phyloP scores from a whole-genome alignment of 2,329 filamentous ascomycete genomes.

The Penicillium sp. region DNA sequence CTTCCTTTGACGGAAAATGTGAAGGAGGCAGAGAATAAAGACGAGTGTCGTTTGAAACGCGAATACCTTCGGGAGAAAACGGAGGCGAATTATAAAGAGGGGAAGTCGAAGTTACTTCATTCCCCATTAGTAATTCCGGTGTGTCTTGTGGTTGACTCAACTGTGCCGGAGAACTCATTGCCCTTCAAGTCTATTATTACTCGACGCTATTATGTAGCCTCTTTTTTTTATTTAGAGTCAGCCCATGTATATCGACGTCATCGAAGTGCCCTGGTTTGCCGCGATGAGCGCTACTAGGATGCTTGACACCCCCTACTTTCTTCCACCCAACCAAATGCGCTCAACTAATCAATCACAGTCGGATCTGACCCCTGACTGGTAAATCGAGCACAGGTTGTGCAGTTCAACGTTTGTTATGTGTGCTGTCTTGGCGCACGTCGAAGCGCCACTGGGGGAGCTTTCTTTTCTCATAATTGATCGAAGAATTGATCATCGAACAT shows the following conservation, averaged over 20 bases:
- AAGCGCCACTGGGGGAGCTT: neutral
- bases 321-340: neutral
- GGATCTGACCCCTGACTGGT: neutral
- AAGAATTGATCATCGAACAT: neutral
- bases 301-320: slow-evolving; percentile 11
- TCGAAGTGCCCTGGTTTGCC: neutral
- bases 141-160: slow-evolving; percentile 1
- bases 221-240: neutral
- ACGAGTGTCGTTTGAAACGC: neutral
- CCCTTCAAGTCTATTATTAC: neutral
- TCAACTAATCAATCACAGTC: neutral
- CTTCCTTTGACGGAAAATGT: neutral
- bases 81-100: slow-evolving; percentile 4
- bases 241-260: slow-evolving; percentile 11
- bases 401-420: neutral
- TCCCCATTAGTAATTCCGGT: slow-evolving; percentile 16
- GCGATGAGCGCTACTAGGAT: slow-evolving; percentile 3
- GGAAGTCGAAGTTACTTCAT: slow-evolving; percentile 4
- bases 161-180: neutral
- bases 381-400: neutral
- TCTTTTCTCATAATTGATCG: neutral
- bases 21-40: neutral
- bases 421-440: neutral
- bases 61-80: slow-evolving; percentile 11
- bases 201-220: slow-evolving; percentile 9